A percentile compares a stretch with the other conserved stretches of the same genome.
phyloP scores from a whole-genome alignment of 2,329 filamentous ascomycete genomes.

The Botryotinia narcissicola region DNA sequence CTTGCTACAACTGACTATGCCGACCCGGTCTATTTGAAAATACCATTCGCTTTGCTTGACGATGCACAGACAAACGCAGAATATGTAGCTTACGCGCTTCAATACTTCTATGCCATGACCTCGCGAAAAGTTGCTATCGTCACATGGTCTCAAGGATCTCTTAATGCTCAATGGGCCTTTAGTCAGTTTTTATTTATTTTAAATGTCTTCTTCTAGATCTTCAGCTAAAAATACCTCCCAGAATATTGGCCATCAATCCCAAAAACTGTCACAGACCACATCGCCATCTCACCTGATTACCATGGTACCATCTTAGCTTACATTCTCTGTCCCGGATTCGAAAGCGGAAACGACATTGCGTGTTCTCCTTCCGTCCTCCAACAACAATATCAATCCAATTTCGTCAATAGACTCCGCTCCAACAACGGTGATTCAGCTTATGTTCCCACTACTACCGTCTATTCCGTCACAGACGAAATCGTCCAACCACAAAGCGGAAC shows the following conservation, averaged over 20 bases:
- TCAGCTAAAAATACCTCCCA: background rate
- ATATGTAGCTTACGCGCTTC: conserved; percentile 57
- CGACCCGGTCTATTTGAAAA: conserved; percentile 56
- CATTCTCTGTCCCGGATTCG: conserved; percentile 31
- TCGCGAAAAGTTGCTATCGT: conserved; percentile 45
- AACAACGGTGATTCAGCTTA: conserved; percentile 51
- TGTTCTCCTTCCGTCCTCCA: conserved; percentile 36
- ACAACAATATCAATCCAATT: conserved; percentile 46
- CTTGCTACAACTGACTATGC: conserved; percentile 43
- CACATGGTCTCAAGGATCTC: conserved; percentile 55
- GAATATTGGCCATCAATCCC: conserved; percentile 55
- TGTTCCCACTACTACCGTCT: conserved; percentile 54
- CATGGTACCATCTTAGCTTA: conserved; percentile 45
- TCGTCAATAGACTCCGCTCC: conserved; percentile 44
- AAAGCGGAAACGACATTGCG: background rate
- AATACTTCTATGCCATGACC: conserved; percentile 49
- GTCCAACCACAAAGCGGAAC: conserved; percentile 50
- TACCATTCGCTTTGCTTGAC: conserved; percentile 47
- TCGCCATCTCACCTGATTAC: conserved; percentile 54
- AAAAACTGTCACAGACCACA: conserved; percentile 46
- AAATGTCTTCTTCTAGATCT: no score
- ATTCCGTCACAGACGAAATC: conserved; percentile 50
- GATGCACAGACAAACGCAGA: conserved; percentile 53
- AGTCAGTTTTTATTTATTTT: no score
- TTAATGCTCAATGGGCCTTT: conserved; percentile 55